phyloP scores from a whole-genome alignment of 345 rosid species.

The Brassica rapa region DNA sequence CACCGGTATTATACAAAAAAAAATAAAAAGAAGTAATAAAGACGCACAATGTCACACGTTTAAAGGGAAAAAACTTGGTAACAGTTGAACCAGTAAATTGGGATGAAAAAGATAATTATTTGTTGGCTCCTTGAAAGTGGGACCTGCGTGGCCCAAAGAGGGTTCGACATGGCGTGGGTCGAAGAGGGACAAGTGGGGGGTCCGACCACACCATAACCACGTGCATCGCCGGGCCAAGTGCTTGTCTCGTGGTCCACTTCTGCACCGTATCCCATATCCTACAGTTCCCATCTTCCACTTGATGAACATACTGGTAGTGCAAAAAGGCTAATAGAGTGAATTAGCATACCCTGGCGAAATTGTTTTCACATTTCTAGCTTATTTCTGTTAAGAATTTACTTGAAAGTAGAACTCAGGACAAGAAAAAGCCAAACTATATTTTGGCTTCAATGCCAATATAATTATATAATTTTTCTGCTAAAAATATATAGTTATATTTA shows the following conservation, averaged over 20 bases:
- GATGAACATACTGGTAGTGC: not conserved
- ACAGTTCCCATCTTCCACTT: slow-evolving; percentile 32
- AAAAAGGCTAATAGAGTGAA: not conserved
- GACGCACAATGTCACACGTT: slow-evolving; percentile 25
- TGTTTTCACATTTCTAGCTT: slow-evolving; percentile 3
- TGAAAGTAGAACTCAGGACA: not conserved
- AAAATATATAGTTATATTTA: not conserved
- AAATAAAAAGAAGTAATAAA: slow-evolving; percentile 13
- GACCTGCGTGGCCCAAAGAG: slow-evolving; percentile 37
- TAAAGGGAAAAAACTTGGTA: slow-evolving; percentile 17
- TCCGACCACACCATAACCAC: slow-evolving; percentile 51
- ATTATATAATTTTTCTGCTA: no score
- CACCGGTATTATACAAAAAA: not conserved
- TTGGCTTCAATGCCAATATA: not conserved
- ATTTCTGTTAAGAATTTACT: not conserved
- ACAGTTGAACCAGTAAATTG: slow-evolving; percentile 31
- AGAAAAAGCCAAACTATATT: not conserved
- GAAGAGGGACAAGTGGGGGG: slow-evolving; percentile 41
- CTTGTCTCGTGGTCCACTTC: slow-evolving; percentile 43
- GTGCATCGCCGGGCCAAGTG: slow-evolving; percentile 52
- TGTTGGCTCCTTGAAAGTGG: slow-evolving; percentile 25
- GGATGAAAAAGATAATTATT: not conserved
- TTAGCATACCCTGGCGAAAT: slow-evolving; percentile 5
- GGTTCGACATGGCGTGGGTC: slow-evolving; percentile 31
- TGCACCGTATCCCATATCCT: slow-evolving; percentile 34